These are phyloP conservation scores for Allium cepa DNA, from an alignment of 106 monocot species.

Conservation along the genomic window DNA sequence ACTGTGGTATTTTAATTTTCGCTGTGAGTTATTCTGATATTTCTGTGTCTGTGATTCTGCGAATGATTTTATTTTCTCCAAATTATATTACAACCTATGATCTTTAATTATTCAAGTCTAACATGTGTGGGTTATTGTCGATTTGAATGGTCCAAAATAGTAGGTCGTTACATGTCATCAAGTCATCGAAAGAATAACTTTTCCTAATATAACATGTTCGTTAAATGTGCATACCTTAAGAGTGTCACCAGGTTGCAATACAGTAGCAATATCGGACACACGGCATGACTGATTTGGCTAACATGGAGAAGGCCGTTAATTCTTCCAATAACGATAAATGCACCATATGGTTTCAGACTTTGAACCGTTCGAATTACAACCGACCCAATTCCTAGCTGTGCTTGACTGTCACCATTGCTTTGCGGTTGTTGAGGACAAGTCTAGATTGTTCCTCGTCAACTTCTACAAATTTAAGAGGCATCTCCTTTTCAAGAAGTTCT, in stretches of 20 bases:
- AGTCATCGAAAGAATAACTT: too few species aligned
- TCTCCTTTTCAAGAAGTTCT: constrained; percentile 74
- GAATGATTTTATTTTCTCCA: too few species aligned
- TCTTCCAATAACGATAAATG: constrained; percentile 90
- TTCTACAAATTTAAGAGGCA: constrained; percentile 86
- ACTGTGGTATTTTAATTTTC: too few species aligned
- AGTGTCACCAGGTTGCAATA: constrained; percentile 86
- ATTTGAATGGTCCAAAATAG: too few species aligned
- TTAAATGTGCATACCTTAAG: constrained; percentile 52
- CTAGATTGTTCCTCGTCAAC: constrained; percentile 88
- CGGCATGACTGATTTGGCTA: constrained; percentile 98
- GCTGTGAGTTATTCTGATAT: too few species aligned
- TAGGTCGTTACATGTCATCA: too few species aligned
- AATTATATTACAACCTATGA: too few species aligned
- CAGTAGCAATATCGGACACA: constrained; percentile 80
- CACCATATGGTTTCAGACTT: constrained; percentile 93
- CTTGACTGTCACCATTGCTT: constrained; percentile 86
- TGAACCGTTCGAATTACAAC: constrained; percentile 88
- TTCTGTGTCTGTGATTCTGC: too few species aligned
- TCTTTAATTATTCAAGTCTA: too few species aligned
- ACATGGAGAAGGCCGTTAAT: constrained; percentile 94
- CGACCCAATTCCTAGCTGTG: constrained; percentile 92
- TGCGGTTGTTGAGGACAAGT: constrained; percentile 92
- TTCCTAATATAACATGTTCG: too few species aligned
- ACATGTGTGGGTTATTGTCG: too few species aligned